Percentiles rank a stretch among this genome's conserved stretches.
Evolutionary conservation across 1,139 yeast genomes (phyloP).

Genomic region (Pichia sp.): DNA sequence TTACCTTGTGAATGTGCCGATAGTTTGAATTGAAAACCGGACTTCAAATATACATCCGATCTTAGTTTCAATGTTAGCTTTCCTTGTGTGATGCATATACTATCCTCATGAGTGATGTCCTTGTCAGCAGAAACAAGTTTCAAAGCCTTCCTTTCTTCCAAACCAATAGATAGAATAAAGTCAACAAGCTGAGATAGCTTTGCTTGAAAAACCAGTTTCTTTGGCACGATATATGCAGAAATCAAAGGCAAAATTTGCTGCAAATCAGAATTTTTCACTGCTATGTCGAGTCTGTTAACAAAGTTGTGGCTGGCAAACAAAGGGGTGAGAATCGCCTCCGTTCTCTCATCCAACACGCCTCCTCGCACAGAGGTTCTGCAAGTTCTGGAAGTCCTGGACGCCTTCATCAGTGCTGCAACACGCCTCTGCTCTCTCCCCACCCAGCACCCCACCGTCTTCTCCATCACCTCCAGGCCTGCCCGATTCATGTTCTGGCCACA

Average conservation of each 20-base stretch:
- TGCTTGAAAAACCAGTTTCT: not conserved
- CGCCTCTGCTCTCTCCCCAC: too few species aligned
- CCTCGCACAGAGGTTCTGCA: not conserved
- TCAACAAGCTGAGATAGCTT: constrained; percentile 1
- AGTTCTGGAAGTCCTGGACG: too few species aligned
- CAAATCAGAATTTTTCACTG: constrained; percentile 9
- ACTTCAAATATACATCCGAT: constrained; percentile 28
- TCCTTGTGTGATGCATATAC: constrained; percentile 30
- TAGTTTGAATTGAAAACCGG: constrained; percentile 30
- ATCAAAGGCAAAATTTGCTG: not conserved
- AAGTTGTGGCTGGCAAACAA: too few species aligned
- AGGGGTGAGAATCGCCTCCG: too few species aligned
- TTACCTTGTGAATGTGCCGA: constrained; percentile 23
- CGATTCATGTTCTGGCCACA: too few species aligned
- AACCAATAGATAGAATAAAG: constrained; percentile 1
- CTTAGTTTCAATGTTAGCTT: constrained; percentile 30
- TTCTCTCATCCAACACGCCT: not conserved
- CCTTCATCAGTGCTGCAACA: too few species aligned
- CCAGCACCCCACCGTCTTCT: too few species aligned
- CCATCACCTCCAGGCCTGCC: too few species aligned
- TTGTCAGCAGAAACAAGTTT: constrained; percentile 15
- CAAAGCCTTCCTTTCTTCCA: not conserved
- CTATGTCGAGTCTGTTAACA: constrained; percentile 21
- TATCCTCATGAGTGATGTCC: constrained; percentile 31
- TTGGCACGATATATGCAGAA: not conserved